Evolutionary conservation across 164 flowering plant species (phyloP).

Genomic region (Kalanchoe fedtschenkoi): DNA sequence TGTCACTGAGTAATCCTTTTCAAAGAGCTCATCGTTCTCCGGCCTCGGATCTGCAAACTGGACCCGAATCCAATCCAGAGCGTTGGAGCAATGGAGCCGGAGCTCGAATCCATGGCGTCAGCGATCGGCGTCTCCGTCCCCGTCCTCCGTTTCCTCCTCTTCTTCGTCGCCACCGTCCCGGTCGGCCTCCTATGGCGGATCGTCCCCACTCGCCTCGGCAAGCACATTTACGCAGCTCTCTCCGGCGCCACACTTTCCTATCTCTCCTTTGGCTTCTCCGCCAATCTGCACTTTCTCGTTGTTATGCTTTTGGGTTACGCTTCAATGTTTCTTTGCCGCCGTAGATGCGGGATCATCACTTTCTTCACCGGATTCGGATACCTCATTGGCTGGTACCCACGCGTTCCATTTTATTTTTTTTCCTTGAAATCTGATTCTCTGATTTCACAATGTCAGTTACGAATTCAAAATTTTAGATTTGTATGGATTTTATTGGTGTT

Average conservation of each 20-base stretch:
- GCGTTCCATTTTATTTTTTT: background rate
- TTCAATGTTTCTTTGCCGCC: slow-evolving; percentile 61
- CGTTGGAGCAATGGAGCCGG: slow-evolving; percentile 6
- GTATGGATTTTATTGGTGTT: no score
- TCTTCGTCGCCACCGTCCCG: slow-evolving; percentile 81
- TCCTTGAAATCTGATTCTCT: no score
- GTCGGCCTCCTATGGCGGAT: slow-evolving; percentile 58
- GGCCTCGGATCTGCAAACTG: no score
- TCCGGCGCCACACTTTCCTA: slow-evolving; percentile 71
- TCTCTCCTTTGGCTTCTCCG: slow-evolving; percentile 80
- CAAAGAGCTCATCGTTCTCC: no score
- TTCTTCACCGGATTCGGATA: slow-evolving; percentile 78
- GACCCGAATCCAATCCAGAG: background rate
- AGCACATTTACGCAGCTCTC: slow-evolving; percentile 54
- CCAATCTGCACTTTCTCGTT: slow-evolving; percentile 81
- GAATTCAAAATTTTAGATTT: no score
- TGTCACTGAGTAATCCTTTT: no score
- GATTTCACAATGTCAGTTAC: no score
- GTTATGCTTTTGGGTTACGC: slow-evolving; percentile 77
- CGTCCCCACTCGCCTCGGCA: slow-evolving; percentile 48
- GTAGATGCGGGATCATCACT: slow-evolving; percentile 63
- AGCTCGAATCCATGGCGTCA: slow-evolving; percentile 45
- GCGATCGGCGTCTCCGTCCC: slow-evolving; percentile 51
- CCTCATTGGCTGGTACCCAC: slow-evolving; percentile 85
- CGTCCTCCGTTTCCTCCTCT: slow-evolving; percentile 69